Evolutionary conservation across 257 asterid species (phyloP).

Genomic region (Thymus quinquecostatus): DNA sequence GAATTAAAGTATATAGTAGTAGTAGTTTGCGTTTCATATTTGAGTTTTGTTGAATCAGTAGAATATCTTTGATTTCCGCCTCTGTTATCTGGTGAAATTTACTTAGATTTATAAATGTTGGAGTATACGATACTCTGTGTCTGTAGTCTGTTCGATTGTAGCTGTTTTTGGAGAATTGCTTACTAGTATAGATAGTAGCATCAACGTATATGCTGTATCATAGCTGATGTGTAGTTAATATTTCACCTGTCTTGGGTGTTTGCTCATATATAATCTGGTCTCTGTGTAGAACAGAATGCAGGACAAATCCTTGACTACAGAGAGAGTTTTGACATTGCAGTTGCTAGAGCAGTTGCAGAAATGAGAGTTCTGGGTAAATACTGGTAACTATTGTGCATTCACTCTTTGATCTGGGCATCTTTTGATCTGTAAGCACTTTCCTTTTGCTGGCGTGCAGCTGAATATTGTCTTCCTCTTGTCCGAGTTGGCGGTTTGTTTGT

Average conservation of each 20-base stretch:
- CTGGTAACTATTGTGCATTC: neutral
- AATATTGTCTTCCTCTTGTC: conserved; percentile 90
- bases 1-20: neutral
- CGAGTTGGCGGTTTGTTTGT: conserved; percentile 92
- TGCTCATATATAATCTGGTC: conserved; percentile 29
- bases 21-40: neutral
- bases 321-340: conserved; percentile 84
- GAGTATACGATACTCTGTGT: neutral
- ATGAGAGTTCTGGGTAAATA: conserved; percentile 81
- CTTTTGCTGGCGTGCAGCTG: conserved; percentile 59
- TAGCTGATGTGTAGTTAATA: conserved; percentile 1
- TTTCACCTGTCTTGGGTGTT: conserved; percentile 27
- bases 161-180: conserved; percentile 6
- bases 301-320: conserved; percentile 72
- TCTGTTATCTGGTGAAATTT: no score
- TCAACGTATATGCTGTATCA: conserved; percentile 1
- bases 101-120: neutral
- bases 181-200: neutral
- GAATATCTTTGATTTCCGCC: no score
- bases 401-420: conserved; percentile 8
- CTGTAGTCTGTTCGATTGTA: neutral
- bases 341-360: conserved; percentile 98
- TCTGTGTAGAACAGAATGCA: conserved; percentile 58
- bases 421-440: conserved; percentile 23
- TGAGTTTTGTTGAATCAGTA: neutral